Conservation (phyloP, 169 alveolate species). For the Cryptosporidium bovis region DNA sequence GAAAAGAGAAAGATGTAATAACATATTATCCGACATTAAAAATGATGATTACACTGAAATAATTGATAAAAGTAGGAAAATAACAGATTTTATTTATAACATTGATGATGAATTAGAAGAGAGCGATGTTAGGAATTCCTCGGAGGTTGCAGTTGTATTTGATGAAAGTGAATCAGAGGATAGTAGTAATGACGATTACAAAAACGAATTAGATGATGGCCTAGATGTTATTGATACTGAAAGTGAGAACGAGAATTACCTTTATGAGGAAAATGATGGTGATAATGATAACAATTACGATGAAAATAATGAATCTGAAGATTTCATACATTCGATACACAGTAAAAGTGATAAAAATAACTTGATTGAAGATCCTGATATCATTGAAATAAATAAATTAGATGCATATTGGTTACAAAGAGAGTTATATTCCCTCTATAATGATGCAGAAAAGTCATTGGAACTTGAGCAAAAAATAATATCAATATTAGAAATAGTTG, state of each 20-base stretch:
- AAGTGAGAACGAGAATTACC: conserved; percentile 41
- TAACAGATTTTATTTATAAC: conserved; percentile 83
- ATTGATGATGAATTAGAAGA: conserved; percentile 82
- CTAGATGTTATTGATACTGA: conserved; percentile 51
- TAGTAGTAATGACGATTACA: conserved; percentile 22
- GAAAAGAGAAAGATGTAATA: conserved; percentile 83
- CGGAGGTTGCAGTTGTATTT: conserved; percentile 79
- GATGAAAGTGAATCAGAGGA: conserved; percentile 73
- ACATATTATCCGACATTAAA: conserved; percentile 79
- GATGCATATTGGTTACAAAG: conserved; percentile 97
- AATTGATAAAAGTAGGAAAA: conserved; percentile 78
- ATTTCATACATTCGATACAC: conserved; percentile 78
- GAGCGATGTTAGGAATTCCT: conserved; percentile 72
- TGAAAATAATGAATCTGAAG: conserved; percentile 82
- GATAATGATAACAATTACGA: conserved; percentile 54
- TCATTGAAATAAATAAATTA: conserved; percentile 82
- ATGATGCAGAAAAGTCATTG: conserved; percentile 86
- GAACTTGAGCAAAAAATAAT: conserved; percentile 91
- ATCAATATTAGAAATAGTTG: conserved; percentile 81
- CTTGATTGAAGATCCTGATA: conserved; percentile 43
- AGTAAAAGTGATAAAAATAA: conserved; percentile 36
- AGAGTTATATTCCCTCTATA: conserved; percentile 86
- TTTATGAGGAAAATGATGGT: conserved; percentile 79
- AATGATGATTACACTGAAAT: conserved; percentile 81
- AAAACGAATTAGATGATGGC: conserved; percentile 66